These are phyloP conservation scores for Penicillium nordicum DNA, from an alignment of 2,329 filamentous ascomycete species.

Conservation along the genomic window DNA sequence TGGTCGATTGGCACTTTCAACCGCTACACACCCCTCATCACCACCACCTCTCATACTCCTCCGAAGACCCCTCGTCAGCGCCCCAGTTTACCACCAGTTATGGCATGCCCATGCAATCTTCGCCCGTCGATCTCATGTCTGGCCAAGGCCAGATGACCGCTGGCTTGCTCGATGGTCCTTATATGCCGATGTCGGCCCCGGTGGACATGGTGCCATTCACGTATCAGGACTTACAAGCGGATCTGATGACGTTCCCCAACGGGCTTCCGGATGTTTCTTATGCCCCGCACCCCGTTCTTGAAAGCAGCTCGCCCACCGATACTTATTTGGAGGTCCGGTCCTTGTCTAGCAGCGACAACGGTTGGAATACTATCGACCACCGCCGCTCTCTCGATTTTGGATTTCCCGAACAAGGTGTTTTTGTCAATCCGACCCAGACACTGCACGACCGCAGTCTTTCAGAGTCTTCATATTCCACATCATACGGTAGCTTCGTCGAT, in stretches of 20 bases:
- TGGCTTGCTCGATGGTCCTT: slow-evolving; percentile 61
- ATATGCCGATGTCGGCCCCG: slow-evolving; percentile 52
- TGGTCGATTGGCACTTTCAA: slow-evolving; percentile 48
- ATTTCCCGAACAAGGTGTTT: slow-evolving; percentile 59
- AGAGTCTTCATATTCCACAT: slow-evolving; percentile 74
- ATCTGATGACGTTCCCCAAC: slow-evolving; percentile 58
- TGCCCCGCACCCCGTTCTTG: slow-evolving; percentile 42
- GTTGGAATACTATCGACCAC: slow-evolving; percentile 79
- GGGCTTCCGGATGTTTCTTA: slow-evolving; percentile 48
- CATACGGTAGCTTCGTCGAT: slow-evolving; percentile 77
- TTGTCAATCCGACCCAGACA: slow-evolving; percentile 90
- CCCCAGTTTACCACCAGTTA: slow-evolving; percentile 58
- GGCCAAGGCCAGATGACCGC: slow-evolving; percentile 63
- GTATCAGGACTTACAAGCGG: slow-evolving; percentile 75
- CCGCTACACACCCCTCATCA: slow-evolving; percentile 36
- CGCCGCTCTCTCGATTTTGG: slow-evolving; percentile 69
- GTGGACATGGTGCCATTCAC: slow-evolving; percentile 66
- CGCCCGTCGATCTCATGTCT: slow-evolving; percentile 54
- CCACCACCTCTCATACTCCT: slow-evolving; percentile 37
- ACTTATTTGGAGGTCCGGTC: slow-evolving; percentile 85
- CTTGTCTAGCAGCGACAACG: slow-evolving; percentile 78
- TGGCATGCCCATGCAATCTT: slow-evolving; percentile 43
- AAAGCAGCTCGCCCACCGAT: slow-evolving; percentile 67
- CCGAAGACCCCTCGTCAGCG: slow-evolving; percentile 53
- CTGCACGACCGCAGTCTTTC: slow-evolving; percentile 84